These are phyloP conservation scores for Incumbomyces lentus DNA, from an alignment of 2,329 filamentous ascomycete genomes.

Conservation along the genomic window DNA sequence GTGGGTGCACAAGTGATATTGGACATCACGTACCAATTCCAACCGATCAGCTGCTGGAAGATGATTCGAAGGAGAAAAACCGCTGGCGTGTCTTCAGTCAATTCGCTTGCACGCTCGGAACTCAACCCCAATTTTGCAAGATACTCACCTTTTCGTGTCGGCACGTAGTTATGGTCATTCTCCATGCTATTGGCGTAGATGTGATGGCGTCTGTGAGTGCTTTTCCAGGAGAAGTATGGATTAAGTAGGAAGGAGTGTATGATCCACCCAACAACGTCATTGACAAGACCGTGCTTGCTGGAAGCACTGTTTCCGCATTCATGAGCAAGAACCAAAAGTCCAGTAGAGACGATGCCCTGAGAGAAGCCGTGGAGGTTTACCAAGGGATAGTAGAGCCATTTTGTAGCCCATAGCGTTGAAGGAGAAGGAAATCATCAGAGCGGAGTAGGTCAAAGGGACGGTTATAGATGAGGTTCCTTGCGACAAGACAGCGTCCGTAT, in stretches of 20 bases:
- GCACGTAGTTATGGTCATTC: conserved; percentile 57
- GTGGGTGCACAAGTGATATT: no score
- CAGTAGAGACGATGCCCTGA: background rate
- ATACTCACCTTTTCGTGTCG: conserved; percentile 33
- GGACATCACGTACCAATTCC: conserved; percentile 53
- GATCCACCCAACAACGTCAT: conserved; percentile 53
- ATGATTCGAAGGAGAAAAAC: conserved; percentile 45
- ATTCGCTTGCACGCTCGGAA: conserved; percentile 41
- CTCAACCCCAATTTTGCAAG: conserved; percentile 33
- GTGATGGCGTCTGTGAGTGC: conserved; percentile 60
- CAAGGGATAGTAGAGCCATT: no score
- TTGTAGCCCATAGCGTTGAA: no score
- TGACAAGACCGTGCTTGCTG: conserved; percentile 46
- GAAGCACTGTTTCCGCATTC: conserved; percentile 64
- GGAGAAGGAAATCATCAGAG: no score
- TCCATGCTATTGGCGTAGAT: conserved; percentile 58
- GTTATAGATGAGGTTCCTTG: no score
- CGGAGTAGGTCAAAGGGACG: no score
- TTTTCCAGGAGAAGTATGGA: conserved; percentile 65
- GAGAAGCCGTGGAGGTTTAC: background rate
- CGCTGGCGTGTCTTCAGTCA: conserved; percentile 51
- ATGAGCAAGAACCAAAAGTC: conserved; percentile 44
- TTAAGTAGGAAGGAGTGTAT: conserved; percentile 56
- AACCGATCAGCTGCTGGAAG: conserved; percentile 54
- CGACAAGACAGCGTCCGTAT: no score